These are phyloP conservation scores for Saturnispora halmiae DNA, from an alignment of 805 yeast genomes.

Conservation along the genomic window DNA sequence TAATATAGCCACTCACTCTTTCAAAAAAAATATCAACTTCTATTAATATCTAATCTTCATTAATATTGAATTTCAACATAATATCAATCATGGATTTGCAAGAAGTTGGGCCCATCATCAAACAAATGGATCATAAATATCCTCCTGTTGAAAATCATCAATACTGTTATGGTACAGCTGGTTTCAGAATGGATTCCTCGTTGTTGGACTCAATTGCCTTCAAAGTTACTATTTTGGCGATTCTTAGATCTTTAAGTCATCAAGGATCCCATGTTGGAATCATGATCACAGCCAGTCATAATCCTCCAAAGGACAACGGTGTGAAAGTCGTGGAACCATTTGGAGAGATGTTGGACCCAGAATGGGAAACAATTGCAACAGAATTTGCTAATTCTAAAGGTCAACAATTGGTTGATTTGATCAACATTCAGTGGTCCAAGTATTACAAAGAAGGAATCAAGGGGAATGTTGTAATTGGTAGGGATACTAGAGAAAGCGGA, in stretches of 20 bases:
- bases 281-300: conserved; percentile 94
- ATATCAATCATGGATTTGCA: no score
- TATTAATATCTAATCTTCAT: no score
- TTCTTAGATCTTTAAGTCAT: conserved; percentile 66
- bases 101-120: neutral
- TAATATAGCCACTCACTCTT: no score
- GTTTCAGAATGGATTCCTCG: conserved; percentile 72
- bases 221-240: conserved; percentile 75
- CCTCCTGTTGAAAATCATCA: conserved; percentile 36
- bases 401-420: conserved; percentile 26
- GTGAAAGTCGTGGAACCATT: conserved; percentile 89
- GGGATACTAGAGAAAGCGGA: conserved; percentile 86
- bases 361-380: conserved; percentile 83
- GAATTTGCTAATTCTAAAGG: conserved; percentile 61
- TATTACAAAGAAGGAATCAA: conserved; percentile 35
- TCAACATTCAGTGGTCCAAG: conserved; percentile 21
- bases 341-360: conserved; percentile 78
- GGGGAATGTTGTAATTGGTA: conserved; percentile 56
- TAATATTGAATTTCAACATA: no score
- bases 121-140: conserved; percentile 20
- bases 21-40: neutral
- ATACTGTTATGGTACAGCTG: conserved; percentile 92
- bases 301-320: conserved; percentile 87
- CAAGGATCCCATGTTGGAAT: conserved; percentile 69
- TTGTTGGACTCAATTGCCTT: conserved; percentile 72